Base-by-base conservation (phyloP, 257 asterid genomes). In the Asclepias syriaca region DNA sequence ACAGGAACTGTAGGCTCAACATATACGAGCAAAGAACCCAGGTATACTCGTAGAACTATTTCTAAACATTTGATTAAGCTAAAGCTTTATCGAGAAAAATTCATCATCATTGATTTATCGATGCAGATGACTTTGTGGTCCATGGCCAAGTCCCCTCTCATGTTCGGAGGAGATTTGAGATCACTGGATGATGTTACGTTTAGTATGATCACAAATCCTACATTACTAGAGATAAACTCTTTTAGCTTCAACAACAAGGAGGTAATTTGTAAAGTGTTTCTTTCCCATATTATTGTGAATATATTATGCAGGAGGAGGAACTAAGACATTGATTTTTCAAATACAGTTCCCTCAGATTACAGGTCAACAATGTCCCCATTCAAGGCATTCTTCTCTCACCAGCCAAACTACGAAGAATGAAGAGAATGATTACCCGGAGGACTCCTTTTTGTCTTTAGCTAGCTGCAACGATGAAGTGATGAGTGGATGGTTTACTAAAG, bases 121-220 rank as follows among this genome's bases (percentile, higher is more conserved):
- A 54, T 77, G 79, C 85, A 94, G 99, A 84, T 95, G 85, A 88
- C 99, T 18, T 81, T 95, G 46, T 95, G 99, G 99, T 80, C 99
- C 80, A 90, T 95, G 79, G 94, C 83, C 29, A 92, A 86, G 84
- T 90, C 99, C 57, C 99, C 99, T 71, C 73, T 95, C 74, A 95
- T 95, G 97, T 90, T 86, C 55, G 99, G 99, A 69, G 99, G 99
- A 72, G 99, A 95, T 77, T 77, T 95, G 97, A 87, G 97, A 84
- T 72, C 68, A 39, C 84, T 95, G 22, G 96, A 92, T 49, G 75
- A 77, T 9, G 21, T 78, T 6, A 90, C 98, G 19, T 66, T 84
- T 65, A 53, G 81, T 57, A 84, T 95, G 76, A 84, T 95, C 76
- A 83, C 94, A 7, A 87, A 95, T 80, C 99, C 98, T 45, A 90